Evolutionary conservation across 2,329 filamentous ascomycete species (phyloP).

Genomic region (Botrytis galanthina): DNA sequence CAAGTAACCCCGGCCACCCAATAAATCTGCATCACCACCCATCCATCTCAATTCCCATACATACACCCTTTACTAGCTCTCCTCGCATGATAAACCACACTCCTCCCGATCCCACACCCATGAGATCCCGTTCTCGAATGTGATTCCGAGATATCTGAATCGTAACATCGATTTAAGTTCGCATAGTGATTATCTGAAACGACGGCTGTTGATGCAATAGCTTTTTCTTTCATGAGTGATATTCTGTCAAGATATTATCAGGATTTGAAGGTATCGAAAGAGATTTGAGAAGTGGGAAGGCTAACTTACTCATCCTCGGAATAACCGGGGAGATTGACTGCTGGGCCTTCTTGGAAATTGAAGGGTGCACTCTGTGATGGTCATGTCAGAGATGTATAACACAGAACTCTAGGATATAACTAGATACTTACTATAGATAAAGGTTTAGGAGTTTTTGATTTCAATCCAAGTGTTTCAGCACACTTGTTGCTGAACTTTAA

Average conservation of each 20-base stretch:
- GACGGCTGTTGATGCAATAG: slow-evolving; percentile 36
- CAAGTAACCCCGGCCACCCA: neutral
- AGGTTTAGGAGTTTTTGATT: slow-evolving; percentile 24
- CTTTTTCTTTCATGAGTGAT: slow-evolving; percentile 38
- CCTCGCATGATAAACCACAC: slow-evolving; percentile 32
- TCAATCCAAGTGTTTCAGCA: slow-evolving; percentile 25
- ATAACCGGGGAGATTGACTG: slow-evolving; percentile 53
- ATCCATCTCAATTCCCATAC: slow-evolving; percentile 1
- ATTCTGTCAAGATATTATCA: slow-evolving; percentile 25
- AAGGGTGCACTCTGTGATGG: slow-evolving; percentile 56
- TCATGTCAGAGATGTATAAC: slow-evolving; percentile 29
- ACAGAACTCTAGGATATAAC: neutral
- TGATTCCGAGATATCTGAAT: slow-evolving; percentile 21
- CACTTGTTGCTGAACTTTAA: slow-evolving; percentile 25
- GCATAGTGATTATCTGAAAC: slow-evolving; percentile 27
- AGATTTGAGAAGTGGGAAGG: slow-evolving; percentile 4
- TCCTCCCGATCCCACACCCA: slow-evolving; percentile 30
- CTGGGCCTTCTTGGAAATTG: slow-evolving; percentile 53
- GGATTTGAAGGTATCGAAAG: neutral
- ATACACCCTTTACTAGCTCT: slow-evolving; percentile 30
- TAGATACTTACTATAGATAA: slow-evolving; percentile 25
- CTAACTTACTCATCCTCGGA: slow-evolving; percentile 57
- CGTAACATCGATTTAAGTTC: slow-evolving; percentile 17
- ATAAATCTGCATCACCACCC: neutral
- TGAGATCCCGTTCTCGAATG: slow-evolving; percentile 28